Conservation (phyloP, 2,329 filamentous ascomycete genomes). For the Epichloe glyceriae region DNA sequence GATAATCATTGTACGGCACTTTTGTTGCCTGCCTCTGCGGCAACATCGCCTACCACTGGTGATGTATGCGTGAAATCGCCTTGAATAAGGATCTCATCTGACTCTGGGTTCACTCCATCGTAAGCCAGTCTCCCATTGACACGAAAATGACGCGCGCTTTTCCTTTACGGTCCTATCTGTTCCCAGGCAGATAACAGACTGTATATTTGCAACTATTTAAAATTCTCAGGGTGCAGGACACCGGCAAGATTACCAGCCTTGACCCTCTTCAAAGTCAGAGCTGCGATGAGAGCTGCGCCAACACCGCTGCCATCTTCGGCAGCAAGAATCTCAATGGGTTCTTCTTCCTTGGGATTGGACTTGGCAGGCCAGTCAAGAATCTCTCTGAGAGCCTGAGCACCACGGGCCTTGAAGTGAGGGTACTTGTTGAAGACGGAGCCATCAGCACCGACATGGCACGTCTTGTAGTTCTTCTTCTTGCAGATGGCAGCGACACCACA, state of each 20-base stretch:
- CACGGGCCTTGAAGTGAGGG: conserved; percentile 90
- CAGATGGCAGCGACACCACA: conserved; percentile 94
- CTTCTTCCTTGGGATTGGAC: conserved; percentile 55
- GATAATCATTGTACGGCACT: background rate
- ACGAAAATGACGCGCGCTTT: background rate
- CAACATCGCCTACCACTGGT: background rate
- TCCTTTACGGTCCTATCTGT: background rate
- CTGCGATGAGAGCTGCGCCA: conserved; percentile 88
- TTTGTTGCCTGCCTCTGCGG: background rate
- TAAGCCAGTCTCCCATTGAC: background rate
- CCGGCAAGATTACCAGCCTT: conserved; percentile 50
- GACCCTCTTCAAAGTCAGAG: conserved; percentile 51
- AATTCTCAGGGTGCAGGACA: conserved; percentile 53
- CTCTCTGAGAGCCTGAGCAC: conserved; percentile 79
- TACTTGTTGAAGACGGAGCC: conserved; percentile 99
- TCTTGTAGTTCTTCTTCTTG: conserved; percentile 84
- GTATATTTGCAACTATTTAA: conserved; percentile 17
- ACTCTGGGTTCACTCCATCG: background rate
- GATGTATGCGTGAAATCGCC: background rate
- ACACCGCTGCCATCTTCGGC: conserved; percentile 96
- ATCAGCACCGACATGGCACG: conserved; percentile 90
- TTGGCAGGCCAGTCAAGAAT: conserved; percentile 86
- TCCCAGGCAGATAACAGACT: background rate
- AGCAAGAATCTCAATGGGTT: conserved; percentile 75
- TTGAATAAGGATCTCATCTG: background rate